Conservation (phyloP, 352 stramenopile species). For the Pythium vanterpoolii region DNA sequence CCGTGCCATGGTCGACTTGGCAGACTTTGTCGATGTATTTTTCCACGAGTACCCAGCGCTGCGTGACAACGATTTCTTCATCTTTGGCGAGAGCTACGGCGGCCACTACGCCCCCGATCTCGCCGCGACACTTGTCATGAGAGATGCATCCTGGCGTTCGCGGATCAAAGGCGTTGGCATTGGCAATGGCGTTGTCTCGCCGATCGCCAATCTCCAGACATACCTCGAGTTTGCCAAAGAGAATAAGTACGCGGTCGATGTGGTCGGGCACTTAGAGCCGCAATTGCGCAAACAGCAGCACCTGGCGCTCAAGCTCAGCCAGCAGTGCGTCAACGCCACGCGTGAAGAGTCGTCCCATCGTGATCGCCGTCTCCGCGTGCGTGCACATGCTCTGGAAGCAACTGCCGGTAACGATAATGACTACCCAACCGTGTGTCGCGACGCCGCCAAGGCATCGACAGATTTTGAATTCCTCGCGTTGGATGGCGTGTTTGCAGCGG, state of each 20-base stretch:
- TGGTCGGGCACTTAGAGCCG: slow-evolving; percentile 23
- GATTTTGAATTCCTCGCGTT: slow-evolving; percentile 20
- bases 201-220: slow-evolving; percentile 40
- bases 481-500: slow-evolving; percentile 15
- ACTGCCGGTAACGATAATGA: neutral
- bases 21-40: slow-evolving; percentile 54
- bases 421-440: slow-evolving; percentile 18
- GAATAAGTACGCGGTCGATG: slow-evolving; percentile 40
- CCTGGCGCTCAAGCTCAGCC: neutral
- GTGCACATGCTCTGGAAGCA: slow-evolving; percentile 6
- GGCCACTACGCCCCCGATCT: slow-evolving; percentile 95
- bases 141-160: slow-evolving; percentile 25
- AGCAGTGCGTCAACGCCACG: slow-evolving; percentile 2
- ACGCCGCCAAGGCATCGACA: slow-evolving; percentile 18
- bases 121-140: slow-evolving; percentile 62
- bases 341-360: neutral
- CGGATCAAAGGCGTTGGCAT: slow-evolving; percentile 83
- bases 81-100: slow-evolving; percentile 94
- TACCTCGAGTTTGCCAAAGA: slow-evolving; percentile 44
- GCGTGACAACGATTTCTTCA: slow-evolving; percentile 74
- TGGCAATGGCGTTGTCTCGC: slow-evolving; percentile 74
- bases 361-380: neutral
- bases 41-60: slow-evolving; percentile 41
- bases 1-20: slow-evolving; percentile 42
- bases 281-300: neutral